Base-by-base conservation (phyloP, 352 stramenopile species). In the Globisporangium takayamanum region DNA sequence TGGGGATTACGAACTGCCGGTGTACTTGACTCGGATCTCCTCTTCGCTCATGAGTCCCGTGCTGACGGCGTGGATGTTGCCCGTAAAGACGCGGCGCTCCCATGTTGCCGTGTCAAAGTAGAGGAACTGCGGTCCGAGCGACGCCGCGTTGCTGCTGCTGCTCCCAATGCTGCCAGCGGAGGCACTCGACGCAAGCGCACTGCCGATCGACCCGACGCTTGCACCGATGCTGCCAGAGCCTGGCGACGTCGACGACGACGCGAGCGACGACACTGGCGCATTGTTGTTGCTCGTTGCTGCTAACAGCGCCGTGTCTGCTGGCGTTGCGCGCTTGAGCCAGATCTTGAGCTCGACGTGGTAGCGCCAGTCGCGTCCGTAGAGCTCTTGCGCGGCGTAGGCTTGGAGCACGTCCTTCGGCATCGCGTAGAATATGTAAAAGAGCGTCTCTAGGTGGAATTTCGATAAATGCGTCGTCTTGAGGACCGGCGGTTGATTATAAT, bases 381-480 rank as follows among this genome's bases (percentile, higher is more conserved):
- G 75, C 66, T 97, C 88, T 60, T 97, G 87, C 14, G 87, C 88
- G 12, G 82, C 79, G 51, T 92, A 94, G 5, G 88, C 87, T 76
- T 99, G 97, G 53, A 99, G 75, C 5, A 97, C 88, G 73, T 99
- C 97, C 79, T 98, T 97, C 48, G 97, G 97, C 81, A 99, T 96
- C 55, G 92, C 92, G 78, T 99, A 99, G 75, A 99, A 99, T 67
- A 99, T 97, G 80, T 98, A 99, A 78, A 99, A 99, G 25, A 99
- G 79, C 55, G 97, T 99, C 84, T 99, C 96, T 49, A 98, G 76
- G 66, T 98, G 89, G 73, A 99, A 99, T 76, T 99, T 99, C 53
- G 87, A 95, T 64, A 99, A 82, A 67, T 99, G 95, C 59, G 92
- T 96, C 51, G 93, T 97, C 82, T 99, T 99, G 53, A 99, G 83